Evolutionary conservation across 2,329 filamentous ascomycete genomes (phyloP), one percentile per base, ranked within the genome.

Genomic region (Colletotrichum orbiculare): DNA sequence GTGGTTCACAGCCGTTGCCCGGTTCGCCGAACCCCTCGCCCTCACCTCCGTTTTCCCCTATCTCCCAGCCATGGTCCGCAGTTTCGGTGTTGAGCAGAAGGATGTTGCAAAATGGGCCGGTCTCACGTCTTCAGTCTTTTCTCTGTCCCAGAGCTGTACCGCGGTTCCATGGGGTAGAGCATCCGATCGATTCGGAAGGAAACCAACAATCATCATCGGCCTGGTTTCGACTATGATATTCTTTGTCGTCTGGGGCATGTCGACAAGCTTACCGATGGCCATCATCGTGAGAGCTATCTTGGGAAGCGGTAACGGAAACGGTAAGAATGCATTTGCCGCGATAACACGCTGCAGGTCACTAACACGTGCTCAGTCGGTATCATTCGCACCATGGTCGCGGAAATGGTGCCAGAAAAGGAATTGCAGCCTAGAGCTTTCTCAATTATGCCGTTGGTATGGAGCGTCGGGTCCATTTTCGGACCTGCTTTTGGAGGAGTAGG

Each of bases 361-460:
- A 49, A 55, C 11, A 11, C 1, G 10, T n/a, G 39, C 33, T 12
- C 45, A 89, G 90, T 95, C n/a, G 92, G 96, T 2, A 97, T 97
- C 67, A 90, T 97, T 68, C 83, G 94, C 69, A 97, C 93, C 13
- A 93, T 96, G 81, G 94, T 97, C 2, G 95, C 95, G 0, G 95
- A 97, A 76, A 89, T 97, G 85, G 94, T 97, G 2, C 92, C 93
- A 0, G 89, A 96, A 75, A 93, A 87, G 75, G 91, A 94, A 73
- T 82, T 97, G 7, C 95, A 97, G 73, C 94, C 95, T 0, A 84
- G 89, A 56, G 96, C 96, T 0, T 98, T 98, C 76, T 94, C 91
- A 68, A 83, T 98, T 49, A 97, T 98, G 94, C 95, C 95, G 4
- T 79, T 98, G 13, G 92, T 87, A 38, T 98, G 93, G 91, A 94